Base-by-base conservation (phyloP, 306 rosid genomes). In the Sicyos edulis region DNA sequence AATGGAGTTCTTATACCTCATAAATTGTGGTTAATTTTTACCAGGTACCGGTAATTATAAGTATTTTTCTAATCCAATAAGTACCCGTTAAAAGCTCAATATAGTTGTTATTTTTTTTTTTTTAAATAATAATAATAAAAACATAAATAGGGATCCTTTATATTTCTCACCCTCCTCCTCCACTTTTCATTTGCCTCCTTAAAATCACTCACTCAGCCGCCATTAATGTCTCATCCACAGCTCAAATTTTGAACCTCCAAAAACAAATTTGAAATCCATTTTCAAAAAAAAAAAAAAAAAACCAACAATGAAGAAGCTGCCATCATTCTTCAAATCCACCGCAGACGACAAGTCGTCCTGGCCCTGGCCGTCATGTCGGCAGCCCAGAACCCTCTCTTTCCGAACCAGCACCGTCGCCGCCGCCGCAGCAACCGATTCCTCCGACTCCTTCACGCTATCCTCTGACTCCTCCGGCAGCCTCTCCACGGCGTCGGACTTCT, bases 351-450 rank as follows among this genome's bases (percentile, higher is more conserved):
- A 76, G 66, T 70, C 82, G 13, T 10, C 82, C 17, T 93, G 93
- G 90, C 78, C 87, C 5, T 93, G 89, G 92, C 95, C 88, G 4
- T 85, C 90, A 42, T 89, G 96, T 63, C 71, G 87, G 22, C 97
- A 85, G 71, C 84, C 97, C 15, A 85, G 84, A 80, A 91, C 97
- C 47, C 91, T 88, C 24, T 93, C 99, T 14, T 93, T 91, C 80
- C 54, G 95, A 73, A 77, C 71, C 53, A 50, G 14, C 54, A 32
- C 37, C 37, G 4, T 5, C 37, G 4, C 37, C 4, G 37, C 37
- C 37, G 37, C 4, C 37, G 83, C 91, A 8, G 50, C 85, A 9
- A 71, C 82, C 42, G 40, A 74, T 11, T 44, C 73, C 16, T 78
- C 75, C 17, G 58, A 77, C 1, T 59, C 77, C 12, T 24, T 42